phyloP scores from a whole-genome alignment of 495 filamentous ascomycete species.

The Aspergillus affinis region DNA sequence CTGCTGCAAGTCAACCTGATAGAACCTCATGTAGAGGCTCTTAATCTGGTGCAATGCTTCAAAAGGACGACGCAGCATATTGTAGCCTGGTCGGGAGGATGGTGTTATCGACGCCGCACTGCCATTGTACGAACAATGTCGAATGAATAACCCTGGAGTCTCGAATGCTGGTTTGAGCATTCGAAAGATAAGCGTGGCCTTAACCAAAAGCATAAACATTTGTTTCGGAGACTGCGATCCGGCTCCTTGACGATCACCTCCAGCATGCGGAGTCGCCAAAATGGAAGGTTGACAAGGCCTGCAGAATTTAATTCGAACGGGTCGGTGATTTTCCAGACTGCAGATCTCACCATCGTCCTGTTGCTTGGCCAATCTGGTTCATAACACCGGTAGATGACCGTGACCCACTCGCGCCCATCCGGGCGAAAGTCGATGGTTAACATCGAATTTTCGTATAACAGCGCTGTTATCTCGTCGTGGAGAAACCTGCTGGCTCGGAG shows the following conservation, averaged over 20 bases:
- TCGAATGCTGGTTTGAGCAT: neutral
- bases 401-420: neutral
- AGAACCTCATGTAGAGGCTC: neutral
- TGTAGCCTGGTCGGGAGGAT: too few relatives aligned
- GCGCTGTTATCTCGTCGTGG: neutral
- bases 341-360: neutral
- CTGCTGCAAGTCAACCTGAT: neutral
- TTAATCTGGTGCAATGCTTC: neutral
- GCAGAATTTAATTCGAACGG: neutral
- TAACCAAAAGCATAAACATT: neutral
- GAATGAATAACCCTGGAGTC: neutral
- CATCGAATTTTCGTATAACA: neutral
- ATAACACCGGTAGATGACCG: neutral
- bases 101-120: neutral
- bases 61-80: neutral
- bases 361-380: neutral
- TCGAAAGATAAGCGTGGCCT: neutral
- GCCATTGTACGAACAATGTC: neutral
- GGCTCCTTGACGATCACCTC: neutral
- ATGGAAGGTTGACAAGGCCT: neutral
- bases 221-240: neutral
- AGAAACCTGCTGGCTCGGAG: neutral
- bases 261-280: neutral
- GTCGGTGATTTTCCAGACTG: neutral
- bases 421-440: neutral